Evolutionary conservation across 352 stramenopile species (phyloP).

Genomic region (Globisporangium abappressorium): DNA sequence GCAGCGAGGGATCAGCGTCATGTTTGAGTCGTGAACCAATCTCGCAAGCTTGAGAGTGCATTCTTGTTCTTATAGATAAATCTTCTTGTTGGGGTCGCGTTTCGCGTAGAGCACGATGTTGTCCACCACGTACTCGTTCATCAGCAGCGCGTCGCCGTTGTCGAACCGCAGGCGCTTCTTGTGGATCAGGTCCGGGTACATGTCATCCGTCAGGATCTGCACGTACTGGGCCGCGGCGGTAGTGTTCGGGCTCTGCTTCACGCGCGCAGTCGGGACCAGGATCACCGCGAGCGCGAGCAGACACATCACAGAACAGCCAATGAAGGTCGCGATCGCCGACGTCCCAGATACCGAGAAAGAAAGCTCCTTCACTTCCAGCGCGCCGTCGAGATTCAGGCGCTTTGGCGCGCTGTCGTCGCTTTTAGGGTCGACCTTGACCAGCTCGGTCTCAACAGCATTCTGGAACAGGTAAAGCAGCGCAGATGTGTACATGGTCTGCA

Average conservation of each 20-base stretch:
- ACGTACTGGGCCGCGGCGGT: slow-evolving; percentile 65
- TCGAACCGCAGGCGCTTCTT: slow-evolving; percentile 66
- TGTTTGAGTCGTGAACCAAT: not conserved
- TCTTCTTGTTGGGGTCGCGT: slow-evolving; percentile 53
- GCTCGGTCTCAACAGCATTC: slow-evolving; percentile 28
- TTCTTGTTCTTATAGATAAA: slow-evolving; percentile 39
- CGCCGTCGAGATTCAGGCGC: slow-evolving; percentile 17
- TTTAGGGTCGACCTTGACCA: slow-evolving; percentile 22
- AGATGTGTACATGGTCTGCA: slow-evolving; percentile 33
- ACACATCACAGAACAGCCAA: slow-evolving; percentile 49
- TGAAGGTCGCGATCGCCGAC: slow-evolving; percentile 45
- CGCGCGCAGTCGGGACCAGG: slow-evolving; percentile 42
- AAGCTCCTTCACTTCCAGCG: slow-evolving; percentile 33
- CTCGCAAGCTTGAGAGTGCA: not conserved
- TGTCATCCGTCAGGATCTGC: slow-evolving; percentile 66
- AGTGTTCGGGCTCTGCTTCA: slow-evolving; percentile 56
- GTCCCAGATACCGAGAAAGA: slow-evolving; percentile 40
- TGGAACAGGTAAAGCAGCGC: slow-evolving; percentile 54
- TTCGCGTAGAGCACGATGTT: slow-evolving; percentile 60
- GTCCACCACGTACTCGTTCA: slow-evolving; percentile 70
- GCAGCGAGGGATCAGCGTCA: not conserved
- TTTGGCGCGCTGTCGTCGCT: slow-evolving; percentile 10
- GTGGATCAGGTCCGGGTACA: slow-evolving; percentile 67
- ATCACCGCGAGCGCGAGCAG: slow-evolving; percentile 57
- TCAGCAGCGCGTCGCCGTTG: slow-evolving; percentile 59